These are phyloP conservation scores for Mortierella sp. DNA, from an alignment of 371 early-diverging fungal genomes.

Conservation along the genomic window DNA sequence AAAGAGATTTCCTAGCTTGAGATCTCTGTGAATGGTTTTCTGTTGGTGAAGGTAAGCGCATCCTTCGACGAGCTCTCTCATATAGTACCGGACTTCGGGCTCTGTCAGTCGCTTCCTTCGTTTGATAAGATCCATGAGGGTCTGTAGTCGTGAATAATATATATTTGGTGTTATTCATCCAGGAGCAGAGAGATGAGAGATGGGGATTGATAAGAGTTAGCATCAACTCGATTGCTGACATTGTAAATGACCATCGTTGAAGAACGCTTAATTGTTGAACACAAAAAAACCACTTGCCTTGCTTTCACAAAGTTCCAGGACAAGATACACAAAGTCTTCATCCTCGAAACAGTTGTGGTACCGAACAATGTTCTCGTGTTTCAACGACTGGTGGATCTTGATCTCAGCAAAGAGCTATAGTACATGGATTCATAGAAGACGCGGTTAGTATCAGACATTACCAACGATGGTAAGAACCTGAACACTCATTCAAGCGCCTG, in stretches of 20 bases:
- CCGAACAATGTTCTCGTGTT: constrained; percentile 88
- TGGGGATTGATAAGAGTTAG: no score
- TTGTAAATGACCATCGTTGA: no score
- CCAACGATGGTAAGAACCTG: no score
- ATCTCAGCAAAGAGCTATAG: constrained; percentile 88
- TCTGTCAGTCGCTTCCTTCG: constrained; percentile 85
- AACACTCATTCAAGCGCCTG: no score
- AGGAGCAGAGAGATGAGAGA: background rate
- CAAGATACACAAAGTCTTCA: constrained; percentile 87
- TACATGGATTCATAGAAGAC: no score
- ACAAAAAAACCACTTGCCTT: no score
- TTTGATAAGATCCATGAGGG: constrained; percentile 85
- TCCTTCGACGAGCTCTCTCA: constrained; percentile 87
- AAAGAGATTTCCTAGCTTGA: constrained; percentile 98
- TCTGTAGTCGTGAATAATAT: no score
- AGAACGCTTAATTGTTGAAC: no score
- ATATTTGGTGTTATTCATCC: background rate
- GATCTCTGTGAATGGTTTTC: constrained; percentile 94
- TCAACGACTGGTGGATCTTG: constrained; percentile 82
- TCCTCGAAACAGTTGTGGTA: constrained; percentile 92
- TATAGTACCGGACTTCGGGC: constrained; percentile 89
- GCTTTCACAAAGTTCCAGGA: constrained; percentile 96
- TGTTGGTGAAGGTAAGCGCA: constrained; percentile 89
- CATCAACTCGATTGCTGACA: no score
- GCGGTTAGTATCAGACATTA: no score